Conservation (phyloP, 805 yeast genomes). For the Soucietia sequanensis region DNA sequence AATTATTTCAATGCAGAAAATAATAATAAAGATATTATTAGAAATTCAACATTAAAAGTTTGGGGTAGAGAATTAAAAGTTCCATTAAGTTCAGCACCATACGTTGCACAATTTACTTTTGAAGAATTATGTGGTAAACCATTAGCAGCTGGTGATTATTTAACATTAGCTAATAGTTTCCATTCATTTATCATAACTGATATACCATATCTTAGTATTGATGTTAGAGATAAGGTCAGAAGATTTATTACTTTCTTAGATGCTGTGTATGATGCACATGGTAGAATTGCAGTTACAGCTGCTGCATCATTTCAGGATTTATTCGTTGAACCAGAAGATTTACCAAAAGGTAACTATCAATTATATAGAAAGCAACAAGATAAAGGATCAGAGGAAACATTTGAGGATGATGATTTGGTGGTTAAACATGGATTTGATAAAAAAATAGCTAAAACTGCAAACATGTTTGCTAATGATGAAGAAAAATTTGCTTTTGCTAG, state of each 20-base stretch:
- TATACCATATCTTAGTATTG: slow-evolving; percentile 78
- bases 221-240: slow-evolving; percentile 80
- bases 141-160: slow-evolving; percentile 91
- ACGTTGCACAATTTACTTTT: slow-evolving; percentile 89
- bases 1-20: slow-evolving; percentile 69
- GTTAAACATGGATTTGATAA: slow-evolving; percentile 76
- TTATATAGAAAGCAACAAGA: slow-evolving; percentile 41
- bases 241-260: slow-evolving; percentile 93
- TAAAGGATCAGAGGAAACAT: slow-evolving; percentile 35
- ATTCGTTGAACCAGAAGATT: slow-evolving; percentile 78
- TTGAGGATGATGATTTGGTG: slow-evolving; percentile 60
- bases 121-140: slow-evolving; percentile 84
- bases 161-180: slow-evolving; percentile 74
- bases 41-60: slow-evolving; percentile 45
- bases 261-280: slow-evolving; percentile 91
- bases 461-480: slow-evolving; percentile 87
- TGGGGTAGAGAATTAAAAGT: slow-evolving; percentile 88
- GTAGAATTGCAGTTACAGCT: slow-evolving; percentile 83
- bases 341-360: slow-evolving; percentile 46
- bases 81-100: slow-evolving; percentile 72
- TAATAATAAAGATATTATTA: slow-evolving; percentile 16
- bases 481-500: slow-evolving; percentile 96
- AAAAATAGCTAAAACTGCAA: slow-evolving; percentile 65
- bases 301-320: slow-evolving; percentile 82
- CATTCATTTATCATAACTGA: slow-evolving; percentile 85